Conservation (phyloP, 768 basidiomycete genomes). For the Strobilomyces confusus region DNA sequence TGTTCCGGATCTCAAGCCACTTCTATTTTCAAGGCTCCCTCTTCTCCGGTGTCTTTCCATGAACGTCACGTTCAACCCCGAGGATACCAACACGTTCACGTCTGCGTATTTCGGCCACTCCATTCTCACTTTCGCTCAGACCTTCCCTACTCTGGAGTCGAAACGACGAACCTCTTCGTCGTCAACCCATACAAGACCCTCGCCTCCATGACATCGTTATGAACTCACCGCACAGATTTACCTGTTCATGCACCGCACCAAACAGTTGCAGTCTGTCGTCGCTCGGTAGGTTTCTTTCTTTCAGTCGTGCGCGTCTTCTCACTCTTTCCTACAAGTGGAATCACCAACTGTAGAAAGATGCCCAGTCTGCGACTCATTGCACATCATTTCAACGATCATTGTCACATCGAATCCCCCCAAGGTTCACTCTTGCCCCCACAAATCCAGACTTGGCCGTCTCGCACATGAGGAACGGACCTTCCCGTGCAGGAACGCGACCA, state of each 20-base stretch:
- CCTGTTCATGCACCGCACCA: constrained; percentile 73
- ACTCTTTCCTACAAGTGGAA: constrained; percentile 53
- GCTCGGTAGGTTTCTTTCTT: constrained; percentile 51
- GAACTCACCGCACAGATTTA: constrained; percentile 84
- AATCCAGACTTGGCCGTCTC: constrained; percentile 72
- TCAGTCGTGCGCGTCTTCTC: background rate
- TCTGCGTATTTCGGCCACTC: constrained; percentile 96
- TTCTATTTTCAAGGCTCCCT: too few relatives aligned
- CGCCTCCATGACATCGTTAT: constrained; percentile 79
- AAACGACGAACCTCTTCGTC: constrained; percentile 64
- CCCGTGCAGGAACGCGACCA: constrained; percentile 73
- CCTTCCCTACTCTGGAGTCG: constrained; percentile 75
- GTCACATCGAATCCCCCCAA: constrained; percentile 76
- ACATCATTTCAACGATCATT: constrained; percentile 76
- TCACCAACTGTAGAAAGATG: constrained; percentile 87
- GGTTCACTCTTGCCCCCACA: constrained; percentile 81
- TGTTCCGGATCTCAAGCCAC: too few relatives aligned
- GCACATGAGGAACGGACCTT: constrained; percentile 82
- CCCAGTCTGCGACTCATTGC: constrained; percentile 67
- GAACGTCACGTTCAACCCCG: constrained; percentile 96
- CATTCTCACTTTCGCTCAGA: constrained; percentile 86
- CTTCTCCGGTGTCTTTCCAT: too few relatives aligned
- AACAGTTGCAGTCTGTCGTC: constrained; percentile 73
- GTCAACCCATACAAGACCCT: constrained; percentile 85
- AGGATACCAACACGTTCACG: constrained; percentile 96